Conservation (phyloP, 2,329 filamentous ascomycete genomes). For the Xylaria multiplex region DNA sequence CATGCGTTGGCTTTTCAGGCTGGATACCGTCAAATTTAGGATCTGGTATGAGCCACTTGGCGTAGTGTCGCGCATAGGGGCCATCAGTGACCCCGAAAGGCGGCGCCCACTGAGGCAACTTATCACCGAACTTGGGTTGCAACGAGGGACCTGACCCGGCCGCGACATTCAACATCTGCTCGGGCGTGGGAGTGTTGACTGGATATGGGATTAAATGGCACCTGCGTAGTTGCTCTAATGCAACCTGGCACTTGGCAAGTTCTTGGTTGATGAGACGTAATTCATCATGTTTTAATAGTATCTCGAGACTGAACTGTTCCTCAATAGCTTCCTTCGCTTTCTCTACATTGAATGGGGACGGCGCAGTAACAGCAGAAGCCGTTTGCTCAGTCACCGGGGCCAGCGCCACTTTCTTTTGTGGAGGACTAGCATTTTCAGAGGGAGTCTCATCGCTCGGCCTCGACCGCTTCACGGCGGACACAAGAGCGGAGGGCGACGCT, state of each 20-base stretch:
- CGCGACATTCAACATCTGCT: slow-evolving; percentile 76
- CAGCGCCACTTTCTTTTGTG: slow-evolving; percentile 47
- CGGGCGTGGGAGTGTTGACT: slow-evolving; percentile 71
- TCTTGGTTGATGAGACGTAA: slow-evolving; percentile 94
- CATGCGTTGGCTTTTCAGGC: slow-evolving; percentile 57
- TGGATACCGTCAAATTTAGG: slow-evolving; percentile 80
- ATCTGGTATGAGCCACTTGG: slow-evolving; percentile 93
- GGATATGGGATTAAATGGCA: slow-evolving; percentile 94
- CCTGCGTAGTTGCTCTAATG: slow-evolving; percentile 90
- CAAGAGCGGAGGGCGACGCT: slow-evolving; percentile 43
- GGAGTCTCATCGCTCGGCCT: slow-evolving; percentile 50
- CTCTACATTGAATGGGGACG: slow-evolving; percentile 52
- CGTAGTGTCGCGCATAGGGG: slow-evolving; percentile 92
- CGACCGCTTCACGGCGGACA: slow-evolving; percentile 55
- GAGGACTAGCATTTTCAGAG: slow-evolving; percentile 44
- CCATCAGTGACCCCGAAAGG: slow-evolving; percentile 92
- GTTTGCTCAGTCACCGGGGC: slow-evolving; percentile 38
- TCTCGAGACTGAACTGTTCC: slow-evolving; percentile 89
- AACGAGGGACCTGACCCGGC: slow-evolving; percentile 78
- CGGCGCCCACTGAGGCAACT: slow-evolving; percentile 79
- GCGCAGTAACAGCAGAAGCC: slow-evolving; percentile 22
- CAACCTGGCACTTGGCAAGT: slow-evolving; percentile 92
- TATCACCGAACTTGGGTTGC: slow-evolving; percentile 67
- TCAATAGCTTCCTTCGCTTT: slow-evolving; percentile 78
- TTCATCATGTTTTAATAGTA: slow-evolving; percentile 93